Conservation (phyloP, 306 rosid species). For the Castanospermum australe region DNA sequence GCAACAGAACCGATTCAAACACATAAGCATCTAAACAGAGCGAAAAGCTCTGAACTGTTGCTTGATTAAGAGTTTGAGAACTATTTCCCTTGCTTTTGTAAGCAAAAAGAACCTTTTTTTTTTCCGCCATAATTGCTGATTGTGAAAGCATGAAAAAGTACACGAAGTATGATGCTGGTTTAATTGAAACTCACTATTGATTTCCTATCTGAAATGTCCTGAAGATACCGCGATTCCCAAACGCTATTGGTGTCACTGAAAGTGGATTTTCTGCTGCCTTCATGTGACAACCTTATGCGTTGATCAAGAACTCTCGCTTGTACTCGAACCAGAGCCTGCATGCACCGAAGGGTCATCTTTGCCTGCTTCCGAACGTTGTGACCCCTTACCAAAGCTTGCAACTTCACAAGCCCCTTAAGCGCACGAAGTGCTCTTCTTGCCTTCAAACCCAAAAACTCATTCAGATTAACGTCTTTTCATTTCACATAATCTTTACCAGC, state of each 20-base stretch:
- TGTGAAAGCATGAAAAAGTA: slow-evolving; percentile 12
- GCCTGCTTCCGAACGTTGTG: slow-evolving; percentile 97
- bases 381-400: slow-evolving; percentile 95
- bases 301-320: slow-evolving; percentile 88
- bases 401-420: slow-evolving; percentile 85
- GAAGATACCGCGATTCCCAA: slow-evolving; percentile 74
- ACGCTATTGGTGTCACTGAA: slow-evolving; percentile 76
- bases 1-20: neutral
- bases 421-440: slow-evolving; percentile 97
- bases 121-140: neutral
- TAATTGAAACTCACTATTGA: slow-evolving; percentile 57
- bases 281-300: slow-evolving; percentile 71
- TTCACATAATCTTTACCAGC: neutral
- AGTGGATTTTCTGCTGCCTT: slow-evolving; percentile 80
- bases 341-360: slow-evolving; percentile 87
- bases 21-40: neutral
- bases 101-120: slow-evolving; percentile 21
- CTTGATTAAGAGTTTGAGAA: slow-evolving; percentile 8
- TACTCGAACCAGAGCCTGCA: slow-evolving; percentile 91
- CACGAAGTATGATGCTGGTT: neutral
- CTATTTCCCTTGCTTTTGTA: slow-evolving; percentile 12
- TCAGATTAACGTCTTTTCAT: neutral
- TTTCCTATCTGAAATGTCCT: slow-evolving; percentile 77
- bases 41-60: slow-evolving; percentile 16
- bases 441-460: slow-evolving; percentile 31